A percentile compares a stretch with the other conserved stretches of the same genome.
These are phyloP conservation scores for Anisodus acutangulus DNA, from an alignment of 257 asterid species.

Conservation along the genomic window DNA sequence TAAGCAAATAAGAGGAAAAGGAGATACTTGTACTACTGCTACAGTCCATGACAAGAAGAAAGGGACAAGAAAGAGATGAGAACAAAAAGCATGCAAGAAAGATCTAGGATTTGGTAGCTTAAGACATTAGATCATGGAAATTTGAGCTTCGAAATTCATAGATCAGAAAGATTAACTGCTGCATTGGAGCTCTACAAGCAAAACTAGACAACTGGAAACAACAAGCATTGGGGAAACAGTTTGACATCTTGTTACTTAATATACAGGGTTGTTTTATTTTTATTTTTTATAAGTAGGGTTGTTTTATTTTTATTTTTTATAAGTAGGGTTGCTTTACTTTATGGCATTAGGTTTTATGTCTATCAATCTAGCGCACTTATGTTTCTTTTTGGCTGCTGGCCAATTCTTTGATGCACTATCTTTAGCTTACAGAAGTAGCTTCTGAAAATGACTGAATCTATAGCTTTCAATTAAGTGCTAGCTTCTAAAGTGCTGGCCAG, in stretches of 20 bases:
- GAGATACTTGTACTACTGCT: background rate
- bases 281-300: background rate
- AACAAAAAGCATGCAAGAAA: background rate
- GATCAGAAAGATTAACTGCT: slow-evolving; percentile 14
- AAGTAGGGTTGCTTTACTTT: background rate
- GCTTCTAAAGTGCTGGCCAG: background rate
- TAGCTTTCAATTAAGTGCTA: background rate
- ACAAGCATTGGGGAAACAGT: background rate
- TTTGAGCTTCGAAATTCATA: background rate
- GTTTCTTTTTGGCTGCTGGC: slow-evolving; percentile 12
- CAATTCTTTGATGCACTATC: slow-evolving; percentile 8
- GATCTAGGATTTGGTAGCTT: slow-evolving; percentile 26
- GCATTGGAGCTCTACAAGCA: background rate
- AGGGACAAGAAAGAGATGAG: slow-evolving; percentile 20
- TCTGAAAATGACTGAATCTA: slow-evolving; percentile 14
- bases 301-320: too few relatives aligned
- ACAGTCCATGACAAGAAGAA: slow-evolving; percentile 26
- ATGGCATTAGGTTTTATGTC: slow-evolving; percentile 16
- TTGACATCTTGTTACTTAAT: too few relatives aligned
- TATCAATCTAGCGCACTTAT: slow-evolving; percentile 1
- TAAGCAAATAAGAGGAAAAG: slow-evolving; percentile 19
- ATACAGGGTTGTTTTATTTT: too few relatives aligned
- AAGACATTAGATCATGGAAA: slow-evolving; percentile 8
- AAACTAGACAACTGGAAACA: background rate
- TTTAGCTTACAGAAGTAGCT: slow-evolving; percentile 6